Conservation (phyloP, 352 stramenopile genomes). For the Phytophthora niederhauseri region DNA sequence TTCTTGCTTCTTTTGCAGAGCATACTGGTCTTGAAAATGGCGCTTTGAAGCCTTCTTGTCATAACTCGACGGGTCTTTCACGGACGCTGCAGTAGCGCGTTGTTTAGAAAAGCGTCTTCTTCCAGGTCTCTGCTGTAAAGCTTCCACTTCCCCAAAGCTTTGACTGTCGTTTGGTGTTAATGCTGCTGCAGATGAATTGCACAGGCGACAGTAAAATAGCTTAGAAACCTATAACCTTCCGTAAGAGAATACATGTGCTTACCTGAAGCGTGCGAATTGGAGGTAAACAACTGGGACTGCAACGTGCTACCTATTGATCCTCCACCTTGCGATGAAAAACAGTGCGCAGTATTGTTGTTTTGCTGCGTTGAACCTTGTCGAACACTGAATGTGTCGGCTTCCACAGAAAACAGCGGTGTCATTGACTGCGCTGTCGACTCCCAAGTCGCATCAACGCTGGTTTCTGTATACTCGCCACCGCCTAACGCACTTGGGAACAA, state of each 20-base stretch:
- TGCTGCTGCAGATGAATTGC: constrained; percentile 12
- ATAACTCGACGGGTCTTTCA: constrained; percentile 25
- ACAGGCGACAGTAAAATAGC: constrained; percentile 1
- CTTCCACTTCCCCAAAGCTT: constrained; percentile 6
- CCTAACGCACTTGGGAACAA: constrained; percentile 65
- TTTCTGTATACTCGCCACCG: constrained; percentile 50
- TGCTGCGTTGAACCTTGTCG: constrained; percentile 7
- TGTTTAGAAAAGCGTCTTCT: constrained; percentile 45
- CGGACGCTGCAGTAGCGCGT: background rate
- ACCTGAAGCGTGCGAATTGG: constrained; percentile 23
- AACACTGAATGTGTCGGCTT: constrained; percentile 55
- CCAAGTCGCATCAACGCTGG: constrained; percentile 72
- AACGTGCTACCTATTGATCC: constrained; percentile 20
- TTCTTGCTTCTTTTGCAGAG: constrained; percentile 55
- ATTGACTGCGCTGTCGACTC: constrained; percentile 72
- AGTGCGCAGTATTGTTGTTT: constrained; percentile 2
- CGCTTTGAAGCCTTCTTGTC: constrained; percentile 43
- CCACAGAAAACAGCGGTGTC: constrained; percentile 78
- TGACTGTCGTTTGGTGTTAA: constrained; percentile 15
- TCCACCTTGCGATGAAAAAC: constrained; percentile 19
- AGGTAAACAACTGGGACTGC: constrained; percentile 57
- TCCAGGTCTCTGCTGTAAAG: constrained; percentile 8
- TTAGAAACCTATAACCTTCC: background rate
- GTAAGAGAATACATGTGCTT: constrained; percentile 9
- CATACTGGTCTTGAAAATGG: constrained; percentile 73